Base-by-base conservation (phyloP, 129 eudicot genomes). In the Solidago caesia region DNA sequence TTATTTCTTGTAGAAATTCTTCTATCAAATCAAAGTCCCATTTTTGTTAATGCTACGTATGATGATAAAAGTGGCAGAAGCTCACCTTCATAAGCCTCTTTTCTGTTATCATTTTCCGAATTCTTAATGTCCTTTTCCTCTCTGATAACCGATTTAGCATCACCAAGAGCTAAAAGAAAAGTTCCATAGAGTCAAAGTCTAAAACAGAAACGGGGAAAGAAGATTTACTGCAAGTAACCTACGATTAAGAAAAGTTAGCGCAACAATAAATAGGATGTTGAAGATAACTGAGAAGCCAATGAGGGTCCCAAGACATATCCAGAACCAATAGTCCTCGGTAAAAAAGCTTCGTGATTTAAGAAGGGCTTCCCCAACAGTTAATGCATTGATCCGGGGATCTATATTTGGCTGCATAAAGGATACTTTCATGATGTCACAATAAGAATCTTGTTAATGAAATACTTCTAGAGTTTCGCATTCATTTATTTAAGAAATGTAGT, bases 251-350 rank as follows among this genome's bases (percentile, higher is more conserved):
- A 57, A 83, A 26, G 82, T 86, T n/a, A 88, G 64, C 2, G 96
- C 96, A 45, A 82, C 16, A 16, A 81, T 80, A 53, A 78, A 89
- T n/a, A 83, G 82, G 27, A 78, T 42, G 72, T 85, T 83, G 75
- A 77, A 81, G 78, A 88, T 25, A 13, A 88, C 29, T 14, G 86
- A 56, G 73, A 85, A 86, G 14, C 90, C 95, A 68, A 83, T 29
- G 11, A 88, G 76, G 25, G 84, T 85, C 16, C 83, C 88, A 75
- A 86, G 27, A 14, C 85, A 85, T 78, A 84, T 72, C 95, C 95
- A 89, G 62, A 79, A 79, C 78, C 83, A 79, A 41, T 72, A 46
- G 14, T 79, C 83, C 47, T 65, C 78, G 5, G 78, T 79, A 25
- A 45, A 72, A 72, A 72, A 79, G 56, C 69, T 66, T 79, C 74